Evolutionary conservation across 2,329 filamentous ascomycete genomes (phyloP), one percentile per base, ranked within the genome.

Genomic region (Xylariaceae sp.): DNA sequence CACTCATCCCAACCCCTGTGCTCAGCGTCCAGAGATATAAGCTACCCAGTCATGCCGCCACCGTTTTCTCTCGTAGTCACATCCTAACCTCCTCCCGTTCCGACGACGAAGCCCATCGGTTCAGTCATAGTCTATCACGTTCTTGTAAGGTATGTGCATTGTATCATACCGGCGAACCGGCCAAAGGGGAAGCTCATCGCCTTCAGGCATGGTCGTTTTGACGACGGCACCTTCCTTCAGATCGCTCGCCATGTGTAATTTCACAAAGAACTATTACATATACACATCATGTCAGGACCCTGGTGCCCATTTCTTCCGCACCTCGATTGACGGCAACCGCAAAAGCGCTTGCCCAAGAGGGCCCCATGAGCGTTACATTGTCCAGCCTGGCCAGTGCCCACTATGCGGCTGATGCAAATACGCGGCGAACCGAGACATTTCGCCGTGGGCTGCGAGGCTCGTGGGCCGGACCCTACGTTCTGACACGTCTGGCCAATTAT

Each of bases 221-320:
- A 19, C 14, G 12, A 47, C 9, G 47, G 19, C 11, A n/a, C 40
- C 48, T 9, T 16, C 44, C 28, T 44, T 45, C 33, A 34, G 2
- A 38, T 38, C 31, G 12, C 34, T 48, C 44, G 52, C 56, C 53
- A 82, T 83, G 80, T 83, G 80, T 66, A 76, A 82, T 67, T 88
- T 86, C 65, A 87, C 83, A 63, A 88, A 87, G 63, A 89, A 89
- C 70, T 90, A 86, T 69, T 89, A 89, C 71, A 85, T 90, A 69
- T 90, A 89, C 72, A 84, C 84, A 51, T 78, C 81, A 41, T 90
- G 87, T 64, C 70, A 78, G 51, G 84, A 89, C 64, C 87, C 86
- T 0, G 82, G 82, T 39, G 76, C 80, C 14, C 87, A 90, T 68
- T 89, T 89, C 70, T 86, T 88, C 68, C 78, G 81, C 58, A 89